Conservation (phyloP, 495 filamentous ascomycete species). For the Staphylotrichum tortipilum region DNA sequence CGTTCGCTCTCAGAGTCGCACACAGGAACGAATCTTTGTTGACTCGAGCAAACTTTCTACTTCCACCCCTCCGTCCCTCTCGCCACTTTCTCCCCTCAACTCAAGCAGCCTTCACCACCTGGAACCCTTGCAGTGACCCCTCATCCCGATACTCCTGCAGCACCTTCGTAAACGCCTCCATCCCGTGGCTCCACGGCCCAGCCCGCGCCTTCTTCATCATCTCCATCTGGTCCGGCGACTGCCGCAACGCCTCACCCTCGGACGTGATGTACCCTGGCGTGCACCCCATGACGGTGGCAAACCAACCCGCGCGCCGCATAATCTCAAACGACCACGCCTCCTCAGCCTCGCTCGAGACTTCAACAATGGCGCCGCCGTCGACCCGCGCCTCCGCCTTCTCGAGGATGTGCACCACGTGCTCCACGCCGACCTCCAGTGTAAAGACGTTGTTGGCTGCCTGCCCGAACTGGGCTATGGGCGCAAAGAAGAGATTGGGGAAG, state of each 20-base stretch:
- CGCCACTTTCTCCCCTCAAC: no score
- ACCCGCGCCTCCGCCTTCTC: constrained; percentile 29
- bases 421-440: constrained; percentile 30
- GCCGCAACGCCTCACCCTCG: constrained; percentile 30
- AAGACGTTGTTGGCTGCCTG: constrained; percentile 35
- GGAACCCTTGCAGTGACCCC: constrained; percentile 21
- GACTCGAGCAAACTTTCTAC: no score
- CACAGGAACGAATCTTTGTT: no score
- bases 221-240: constrained; percentile 16
- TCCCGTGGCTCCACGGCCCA: constrained; percentile 18
- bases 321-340: constrained; percentile 42
- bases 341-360: constrained; percentile 34
- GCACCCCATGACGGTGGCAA: constrained; percentile 37
- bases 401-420: constrained; percentile 41
- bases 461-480: constrained; percentile 32
- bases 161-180: constrained; percentile 19
- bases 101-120: constrained; percentile 6
- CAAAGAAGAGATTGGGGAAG: constrained; percentile 50
- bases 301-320: constrained; percentile 28
- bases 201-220: constrained; percentile 24
- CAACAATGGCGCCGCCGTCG: constrained; percentile 27
- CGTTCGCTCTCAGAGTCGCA: no score
- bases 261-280: constrained; percentile 50
- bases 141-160: constrained; percentile 28
- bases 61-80: no score